phyloP scores from a whole-genome alignment of 768 basidiomycete genomes.

The Tulasnella sp. region DNA sequence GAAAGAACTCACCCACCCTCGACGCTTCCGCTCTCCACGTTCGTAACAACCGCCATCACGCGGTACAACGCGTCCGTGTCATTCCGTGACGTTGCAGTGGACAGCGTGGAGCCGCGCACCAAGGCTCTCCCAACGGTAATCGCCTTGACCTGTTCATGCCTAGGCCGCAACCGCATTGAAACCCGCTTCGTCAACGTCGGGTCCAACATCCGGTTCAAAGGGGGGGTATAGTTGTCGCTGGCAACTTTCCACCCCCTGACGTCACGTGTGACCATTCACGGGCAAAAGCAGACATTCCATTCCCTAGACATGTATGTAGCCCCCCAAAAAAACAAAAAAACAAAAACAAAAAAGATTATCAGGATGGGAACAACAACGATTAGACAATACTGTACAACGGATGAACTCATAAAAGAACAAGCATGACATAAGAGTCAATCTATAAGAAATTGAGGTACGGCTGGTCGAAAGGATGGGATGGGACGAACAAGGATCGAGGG shows the following conservation, averaged over 20 bases:
- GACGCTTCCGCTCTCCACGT: background rate
- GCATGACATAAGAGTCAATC: background rate
- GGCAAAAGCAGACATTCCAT: no score
- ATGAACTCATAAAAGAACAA: no score
- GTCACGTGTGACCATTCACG: no score
- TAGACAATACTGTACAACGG: no score
- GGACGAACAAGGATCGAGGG: background rate
- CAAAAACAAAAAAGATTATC: no score
- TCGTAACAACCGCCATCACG: slow-evolving; percentile 9
- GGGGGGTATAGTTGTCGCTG: background rate
- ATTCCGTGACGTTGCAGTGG: no score
- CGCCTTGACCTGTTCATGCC: background rate
- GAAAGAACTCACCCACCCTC: background rate
- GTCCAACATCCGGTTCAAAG: background rate
- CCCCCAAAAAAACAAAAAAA: no score
- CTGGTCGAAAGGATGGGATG: background rate
- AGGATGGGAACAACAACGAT: no score
- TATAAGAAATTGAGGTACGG: slow-evolving; percentile 2
- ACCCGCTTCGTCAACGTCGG: slow-evolving; percentile 1
- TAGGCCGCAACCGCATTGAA: background rate
- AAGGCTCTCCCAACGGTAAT: background rate
- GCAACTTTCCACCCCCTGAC: no score
- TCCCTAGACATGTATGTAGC: no score
- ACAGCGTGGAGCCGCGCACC: background rate
- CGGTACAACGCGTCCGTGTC: background rate